Evolutionary conservation across 139 green algal species (phyloP).

Genomic region (Deuterostichococcus epilithicus): DNA sequence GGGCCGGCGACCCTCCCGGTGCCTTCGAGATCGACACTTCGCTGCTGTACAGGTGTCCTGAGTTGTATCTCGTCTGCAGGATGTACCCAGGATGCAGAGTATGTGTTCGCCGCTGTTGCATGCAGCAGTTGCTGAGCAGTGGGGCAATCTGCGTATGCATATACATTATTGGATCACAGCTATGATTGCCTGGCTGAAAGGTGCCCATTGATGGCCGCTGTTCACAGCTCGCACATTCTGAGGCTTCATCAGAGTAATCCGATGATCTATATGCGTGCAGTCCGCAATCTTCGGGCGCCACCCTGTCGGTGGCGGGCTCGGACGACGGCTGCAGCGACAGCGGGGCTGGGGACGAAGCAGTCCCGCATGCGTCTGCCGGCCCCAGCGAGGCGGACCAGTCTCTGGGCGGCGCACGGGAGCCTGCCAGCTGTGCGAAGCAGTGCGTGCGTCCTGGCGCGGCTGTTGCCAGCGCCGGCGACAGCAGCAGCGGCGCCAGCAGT

Average conservation of each 20-base stretch:
- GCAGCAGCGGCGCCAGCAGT: too few relatives aligned
- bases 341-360: too few relatives aligned
- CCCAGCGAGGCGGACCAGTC: neutral
- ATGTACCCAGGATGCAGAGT: too few relatives aligned
- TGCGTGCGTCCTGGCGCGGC: too few relatives aligned
- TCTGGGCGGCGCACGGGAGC: too few relatives aligned
- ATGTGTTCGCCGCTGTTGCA: too few relatives aligned
- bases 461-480: too few relatives aligned
- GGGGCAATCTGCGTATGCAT: neutral
- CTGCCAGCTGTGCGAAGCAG: too few relatives aligned
- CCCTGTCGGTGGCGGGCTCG: neutral
- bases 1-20: neutral
- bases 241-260: too few relatives aligned
- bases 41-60: slow-evolving; percentile 11
- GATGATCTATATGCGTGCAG: neutral
- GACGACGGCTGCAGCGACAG: neutral
- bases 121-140: neutral
- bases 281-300: neutral
- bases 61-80: neutral
- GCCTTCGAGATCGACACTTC: slow-evolving; percentile 23
- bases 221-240: too few relatives aligned
- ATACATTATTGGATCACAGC: neutral
- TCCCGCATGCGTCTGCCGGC: too few relatives aligned
- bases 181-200: neutral
- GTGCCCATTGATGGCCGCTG: too few relatives aligned